Conservation (phyloP, 1,284 basidiomycete species). For the Tilletia setariae region DNA sequence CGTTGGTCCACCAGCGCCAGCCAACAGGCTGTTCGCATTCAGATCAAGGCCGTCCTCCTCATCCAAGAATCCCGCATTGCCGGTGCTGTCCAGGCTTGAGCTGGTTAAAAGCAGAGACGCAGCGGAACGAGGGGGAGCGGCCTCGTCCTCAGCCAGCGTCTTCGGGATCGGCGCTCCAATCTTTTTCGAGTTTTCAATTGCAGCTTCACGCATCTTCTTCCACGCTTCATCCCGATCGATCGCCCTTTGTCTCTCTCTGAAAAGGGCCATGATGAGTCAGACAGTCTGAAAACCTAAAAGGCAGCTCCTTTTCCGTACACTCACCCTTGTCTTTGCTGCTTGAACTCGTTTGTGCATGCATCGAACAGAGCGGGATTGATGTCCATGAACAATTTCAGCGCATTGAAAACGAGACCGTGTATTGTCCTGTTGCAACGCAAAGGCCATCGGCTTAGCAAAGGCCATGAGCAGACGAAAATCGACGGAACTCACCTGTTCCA, state of each 20-base stretch:
- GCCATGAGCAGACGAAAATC: background rate
- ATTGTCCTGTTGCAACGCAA: constrained; percentile 69
- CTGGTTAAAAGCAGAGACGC: background rate
- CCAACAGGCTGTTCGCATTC: background rate
- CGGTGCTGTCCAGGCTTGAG: constrained; percentile 10
- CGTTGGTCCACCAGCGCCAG: background rate
- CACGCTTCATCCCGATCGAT: constrained; percentile 47
- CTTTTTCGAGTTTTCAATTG: constrained; percentile 42
- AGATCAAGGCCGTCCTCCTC: background rate
- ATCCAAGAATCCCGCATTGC: constrained; percentile 6
- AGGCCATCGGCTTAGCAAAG: constrained; percentile 17
- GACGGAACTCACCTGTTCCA: constrained; percentile 83
- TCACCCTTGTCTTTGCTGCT: constrained; percentile 65
- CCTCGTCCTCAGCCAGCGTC: constrained; percentile 37
- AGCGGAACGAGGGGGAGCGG: constrained; percentile 30
- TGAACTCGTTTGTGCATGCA: constrained; percentile 88
- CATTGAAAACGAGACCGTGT: constrained; percentile 98
- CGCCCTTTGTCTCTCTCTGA: constrained; percentile 42
- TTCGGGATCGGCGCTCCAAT: constrained; percentile 40
- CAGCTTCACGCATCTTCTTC: constrained; percentile 42
- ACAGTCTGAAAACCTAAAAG: background rate
- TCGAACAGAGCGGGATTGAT: constrained; percentile 96
- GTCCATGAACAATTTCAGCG: constrained; percentile 97
- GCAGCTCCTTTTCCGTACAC: background rate
- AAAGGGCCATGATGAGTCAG: constrained; percentile 20